Evolutionary conservation across 768 basidiomycete genomes (phyloP), one percentile per base, ranked within the genome.

Genomic region (Mycena metata): DNA sequence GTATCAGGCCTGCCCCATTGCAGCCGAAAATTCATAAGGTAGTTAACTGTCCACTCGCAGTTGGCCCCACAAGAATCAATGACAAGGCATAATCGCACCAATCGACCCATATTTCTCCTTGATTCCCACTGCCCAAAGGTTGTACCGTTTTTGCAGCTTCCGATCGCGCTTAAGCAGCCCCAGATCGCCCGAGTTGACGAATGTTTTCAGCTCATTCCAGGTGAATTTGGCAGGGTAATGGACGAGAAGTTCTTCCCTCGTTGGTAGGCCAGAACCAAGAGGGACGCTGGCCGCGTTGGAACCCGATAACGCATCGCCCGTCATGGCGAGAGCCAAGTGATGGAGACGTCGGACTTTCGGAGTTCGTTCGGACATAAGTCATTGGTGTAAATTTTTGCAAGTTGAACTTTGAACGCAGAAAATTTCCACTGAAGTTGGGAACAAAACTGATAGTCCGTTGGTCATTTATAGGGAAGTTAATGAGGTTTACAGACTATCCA

Each of bases 121-220:
- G 67, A 93, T 86, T 2, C 80, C 87, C 23, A 75, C 75, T 11
- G 79, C 75, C 91, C 91, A 94, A 17, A 78, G 76, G 43, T 88
- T 72, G 71, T 96, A 96, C 54, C 92, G 82, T 52, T 79, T 71
- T 78, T 96, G 94, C 41, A 96, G 84, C 58, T 79, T 81, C 69
- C 79, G 87, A 73, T 95, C 89, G 21, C 94, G 89, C 75, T 92
- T 94, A 57, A 96, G 82, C 42, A 94, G 83, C 2, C 92, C 93
- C 50, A 96, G 86, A 75, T 96, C 93, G 45, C 93, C 93, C 64
- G 93, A 92, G 75, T 90, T 92, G 55, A 95, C 83, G 69, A 95
- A 94, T 5, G 88, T 85, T 80, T 90, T 94, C 30, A 95, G 79
- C 75, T 95, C 89, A 11, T 77, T 69, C 91, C 92, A 95, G 0